Base-by-base conservation (phyloP, 768 basidiomycete genomes). In the Trametes villosa region DNA sequence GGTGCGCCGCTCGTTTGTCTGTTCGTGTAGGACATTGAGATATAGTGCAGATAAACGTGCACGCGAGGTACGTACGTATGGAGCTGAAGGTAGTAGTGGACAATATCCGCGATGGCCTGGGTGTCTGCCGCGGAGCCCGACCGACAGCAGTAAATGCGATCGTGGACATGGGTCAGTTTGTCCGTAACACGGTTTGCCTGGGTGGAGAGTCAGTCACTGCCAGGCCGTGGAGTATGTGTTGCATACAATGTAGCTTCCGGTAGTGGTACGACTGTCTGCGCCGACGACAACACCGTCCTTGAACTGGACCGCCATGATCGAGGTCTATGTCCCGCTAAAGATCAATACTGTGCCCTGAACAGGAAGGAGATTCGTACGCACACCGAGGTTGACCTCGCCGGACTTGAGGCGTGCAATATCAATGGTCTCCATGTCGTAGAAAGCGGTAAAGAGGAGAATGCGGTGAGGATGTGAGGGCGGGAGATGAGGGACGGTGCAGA, bases 261-360 rank as follows among this genome's bases (percentile, higher is more conserved):
- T 96, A 0, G 97, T 98, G 61, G 96, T 99, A 60, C 96, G 85
- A 83, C 90, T 92, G 79, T 99, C 97, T 65, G 97, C 97, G 42
- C 97, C 97, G 62, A 98, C 86, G 67, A 99, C 88, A 60, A 99
- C 97, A 38, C 97, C 97, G 30, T 86, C 87, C 33, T 93, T 81
- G 79, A 99, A 99, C 70, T 95, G 93, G 64, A 98, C 96, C 54
- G 97, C 96, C 96, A 98, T 98, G 74, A 99, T 98, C 42, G 96
- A 98, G 57, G 96, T 99, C 94, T 98, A 54, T 27, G 53, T 48
- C 12, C 29, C 26, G 42, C 20, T 4, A 4, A 27, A 44, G 2
- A 36, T 66, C 36, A 68, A 26, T 13, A 13, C 30, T n/a, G 31
- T 4, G 3, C 27, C 27, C 41, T 8, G 5, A 27, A 0, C n/a